Base-by-base conservation (phyloP, 2,329 filamentous ascomycete genomes). In the Colletotrichum sp. region DNA sequence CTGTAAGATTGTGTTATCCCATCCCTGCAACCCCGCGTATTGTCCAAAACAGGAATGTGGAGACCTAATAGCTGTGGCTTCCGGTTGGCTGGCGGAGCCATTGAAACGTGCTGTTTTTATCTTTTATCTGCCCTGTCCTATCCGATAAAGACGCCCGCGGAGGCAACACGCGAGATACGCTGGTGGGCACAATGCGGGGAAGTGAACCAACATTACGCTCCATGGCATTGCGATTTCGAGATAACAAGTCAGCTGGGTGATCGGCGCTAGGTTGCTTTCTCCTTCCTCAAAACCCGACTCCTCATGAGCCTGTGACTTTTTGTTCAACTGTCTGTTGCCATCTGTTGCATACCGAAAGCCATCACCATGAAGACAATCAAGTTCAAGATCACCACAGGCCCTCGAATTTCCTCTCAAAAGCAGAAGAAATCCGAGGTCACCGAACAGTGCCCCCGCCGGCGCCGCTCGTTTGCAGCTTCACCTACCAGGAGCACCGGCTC, bases 391-490 rank as follows among this genome's bases (percentile, higher is more conserved):
- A 44, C 39, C 3, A 44, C 39, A 6, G 39, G 39, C 39, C 39
- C 39, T 44, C 39, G 39, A 6, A 0, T 44, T n/a, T 1, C 39
- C 39, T 1, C 19, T 44, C 39, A 44, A n/a, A 44, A 44, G 0
- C 19, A 11, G 0, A 44, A 19, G 6, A 44, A 44, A n/a, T 1
- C 39, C 39, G 19, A 44, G 19, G 39, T 11, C 0, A n/a, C 1
- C 39, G 39, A 44, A 44, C 39, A 44, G 39, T 44, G 19, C 19
- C 39, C 39, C 5, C 39, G 19, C 39, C 3, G 39, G 39, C 39
- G 39, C 39, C 39, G 39, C 39, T n/a, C 19, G 39, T 44, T 19
- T 5, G 39, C 39, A 44, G 39, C 39, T 3, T 44, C 39, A 44
- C 39, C 39, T 11, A 44, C 39, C 19, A 0, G 39, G 19, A 44